Evolutionary conservation across 2,329 filamentous ascomycete genomes (phyloP), one percentile per base, ranked within the genome.

Genomic region (Herpotrichia juniperi): DNA sequence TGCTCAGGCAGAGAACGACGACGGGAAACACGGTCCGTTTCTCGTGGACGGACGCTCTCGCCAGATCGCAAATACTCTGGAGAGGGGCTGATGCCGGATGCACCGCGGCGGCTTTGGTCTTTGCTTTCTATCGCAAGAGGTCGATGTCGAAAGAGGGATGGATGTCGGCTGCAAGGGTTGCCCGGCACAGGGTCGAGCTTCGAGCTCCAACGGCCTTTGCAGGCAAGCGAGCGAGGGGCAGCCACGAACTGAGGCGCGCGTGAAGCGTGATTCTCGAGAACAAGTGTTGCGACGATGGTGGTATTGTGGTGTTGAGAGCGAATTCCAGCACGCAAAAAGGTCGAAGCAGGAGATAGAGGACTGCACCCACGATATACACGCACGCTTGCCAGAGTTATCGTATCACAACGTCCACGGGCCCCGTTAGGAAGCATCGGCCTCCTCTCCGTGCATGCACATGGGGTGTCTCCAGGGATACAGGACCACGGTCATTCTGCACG

Each of bases 81-180:
- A 62, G 54, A 49, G 58, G n/a, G n/a, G 51, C 34, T 42, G 54
- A 40, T 42, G 56, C 47, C 43, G 50, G 48, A 46, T 48, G 56
- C 50, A 50, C 54, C 39, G 39, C 42, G 6, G 45, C 24, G 19
- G 32, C 42, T 34, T 26, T 42, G 6, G 5, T 26, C 16, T 42
- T 25, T 22, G 24, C 17, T 19, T 40, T 9, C 17, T 21, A 34
- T 34, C 26, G 12, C 26, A 7, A 28, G 26, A 12, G 7, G 31
- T 34, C 24, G 9, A 31, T 21, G n/a, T 48, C 44, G 61, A 54
- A 59, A 48, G 57, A 58, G 45, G 44, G 31, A 57, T 24, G 37
- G 37, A 14, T 14, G 37, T 40, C 16, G 55, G 32, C 57, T 61
- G 65, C 68, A 69, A 72, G 70, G 68, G 62, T 66, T n/a, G n/a